Percentiles rank a stretch among this genome's conserved stretches.
Evolutionary conservation across 148 eudicot species (phyloP).

Genomic region (Selenicereus undatus): DNA sequence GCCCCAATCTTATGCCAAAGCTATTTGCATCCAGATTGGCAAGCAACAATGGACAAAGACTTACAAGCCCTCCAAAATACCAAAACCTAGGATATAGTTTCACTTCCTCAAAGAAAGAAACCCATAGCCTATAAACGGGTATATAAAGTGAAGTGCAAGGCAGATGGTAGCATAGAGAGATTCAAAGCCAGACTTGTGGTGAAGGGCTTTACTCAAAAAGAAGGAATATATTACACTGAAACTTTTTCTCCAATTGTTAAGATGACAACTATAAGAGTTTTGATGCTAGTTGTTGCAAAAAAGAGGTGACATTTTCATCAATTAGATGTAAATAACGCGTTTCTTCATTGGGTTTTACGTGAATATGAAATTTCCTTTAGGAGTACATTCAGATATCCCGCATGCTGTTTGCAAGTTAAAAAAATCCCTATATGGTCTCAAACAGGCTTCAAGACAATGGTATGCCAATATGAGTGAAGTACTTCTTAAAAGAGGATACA

Average conservation of each 20-base stretch:
- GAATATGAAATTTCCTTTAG: background rate
- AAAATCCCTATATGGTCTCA: background rate
- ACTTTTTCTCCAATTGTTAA: constrained; percentile 6
- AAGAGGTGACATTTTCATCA: background rate
- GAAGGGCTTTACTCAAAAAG: background rate
- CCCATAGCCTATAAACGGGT: background rate
- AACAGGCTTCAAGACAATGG: background rate
- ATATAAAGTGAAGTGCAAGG: background rate
- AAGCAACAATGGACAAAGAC: background rate
- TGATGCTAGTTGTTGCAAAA: background rate
- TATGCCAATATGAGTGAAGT: background rate
- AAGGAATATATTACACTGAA: background rate
- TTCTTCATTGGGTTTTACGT: background rate
- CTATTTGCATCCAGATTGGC: background rate
- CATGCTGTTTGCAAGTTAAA: background rate
- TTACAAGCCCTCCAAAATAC: background rate
- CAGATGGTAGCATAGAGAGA: background rate
- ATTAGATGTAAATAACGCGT: background rate
- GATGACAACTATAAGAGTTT: background rate
- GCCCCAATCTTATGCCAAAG: background rate
- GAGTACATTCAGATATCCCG: background rate
- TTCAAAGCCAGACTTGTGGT: background rate
- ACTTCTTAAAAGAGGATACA: background rate
- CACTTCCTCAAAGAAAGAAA: background rate
- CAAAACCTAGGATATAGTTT: background rate